Evolutionary conservation across 257 asterid genomes (phyloP).

Genomic region (Solanum appendiculatum): DNA sequence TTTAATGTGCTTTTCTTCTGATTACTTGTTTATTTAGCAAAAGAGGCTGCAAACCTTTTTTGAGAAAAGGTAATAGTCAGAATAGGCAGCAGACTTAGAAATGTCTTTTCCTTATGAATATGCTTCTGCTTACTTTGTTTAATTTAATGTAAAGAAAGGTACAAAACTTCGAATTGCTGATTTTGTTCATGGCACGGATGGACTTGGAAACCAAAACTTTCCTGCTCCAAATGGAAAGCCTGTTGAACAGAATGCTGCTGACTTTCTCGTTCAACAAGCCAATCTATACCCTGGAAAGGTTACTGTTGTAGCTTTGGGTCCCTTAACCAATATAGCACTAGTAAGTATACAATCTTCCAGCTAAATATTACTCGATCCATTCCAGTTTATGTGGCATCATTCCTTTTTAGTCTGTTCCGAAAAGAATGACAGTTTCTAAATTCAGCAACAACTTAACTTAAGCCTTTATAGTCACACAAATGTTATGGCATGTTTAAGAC

Average conservation of each 20-base stretch:
- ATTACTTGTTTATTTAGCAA: not conserved
- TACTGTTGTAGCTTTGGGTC: slow-evolving; percentile 98
- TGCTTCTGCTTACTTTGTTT: not conserved
- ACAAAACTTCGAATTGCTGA: slow-evolving; percentile 89
- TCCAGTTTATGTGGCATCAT: not conserved
- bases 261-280: slow-evolving; percentile 69
- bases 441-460: not conserved
- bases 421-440: not conserved
- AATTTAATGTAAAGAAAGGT: slow-evolving; percentile 59
- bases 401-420: not conserved
- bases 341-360: slow-evolving; percentile 30
- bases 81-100: not conserved
- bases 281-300: slow-evolving; percentile 67
- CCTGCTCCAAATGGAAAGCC: slow-evolving; percentile 83
- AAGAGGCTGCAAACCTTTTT: not conserved
- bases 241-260: slow-evolving; percentile 64
- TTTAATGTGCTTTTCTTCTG: not conserved
- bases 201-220: slow-evolving; percentile 96
- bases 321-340: slow-evolving; percentile 85
- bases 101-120: not conserved
- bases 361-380: not conserved
- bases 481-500: not conserved
- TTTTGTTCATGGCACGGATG: slow-evolving; percentile 96
- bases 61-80: not conserved
- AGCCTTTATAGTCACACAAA: not conserved